Evolutionary conservation across 805 yeast species (phyloP).

Genomic region (Priceomyces melissophilus): DNA sequence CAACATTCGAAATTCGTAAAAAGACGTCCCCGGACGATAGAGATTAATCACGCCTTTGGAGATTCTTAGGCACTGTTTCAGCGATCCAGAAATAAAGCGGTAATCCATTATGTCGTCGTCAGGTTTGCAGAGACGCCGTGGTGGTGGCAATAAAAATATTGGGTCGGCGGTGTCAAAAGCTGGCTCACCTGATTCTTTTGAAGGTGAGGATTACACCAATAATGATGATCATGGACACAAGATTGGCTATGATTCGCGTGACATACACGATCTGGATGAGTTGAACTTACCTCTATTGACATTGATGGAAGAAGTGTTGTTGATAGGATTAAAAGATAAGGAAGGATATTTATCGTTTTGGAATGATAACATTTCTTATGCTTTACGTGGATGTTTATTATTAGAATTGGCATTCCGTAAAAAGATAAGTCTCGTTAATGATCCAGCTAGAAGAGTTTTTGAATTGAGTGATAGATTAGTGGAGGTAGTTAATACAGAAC

Average conservation of each 20-base stretch:
- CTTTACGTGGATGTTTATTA: slow-evolving; percentile 89
- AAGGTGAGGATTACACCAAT: slow-evolving; percentile 22
- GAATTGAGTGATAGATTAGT: slow-evolving; percentile 84
- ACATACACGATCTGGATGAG: slow-evolving; percentile 42
- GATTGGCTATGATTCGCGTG: slow-evolving; percentile 80
- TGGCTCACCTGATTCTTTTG: slow-evolving; percentile 19
- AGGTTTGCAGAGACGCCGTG: slow-evolving; percentile 76
- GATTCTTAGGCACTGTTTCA: too few relatives aligned
- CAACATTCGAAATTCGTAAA: too few relatives aligned
- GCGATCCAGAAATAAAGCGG: background rate
- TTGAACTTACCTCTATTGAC: slow-evolving; percentile 69
- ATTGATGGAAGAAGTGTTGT: slow-evolving; percentile 91
- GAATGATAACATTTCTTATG: slow-evolving; percentile 97
- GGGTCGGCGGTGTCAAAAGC: slow-evolving; percentile 15
- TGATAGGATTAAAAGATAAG: slow-evolving; percentile 90
- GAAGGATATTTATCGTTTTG: slow-evolving; percentile 96
- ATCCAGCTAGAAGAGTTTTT: slow-evolving; percentile 85
- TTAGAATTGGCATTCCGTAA: slow-evolving; percentile 91
- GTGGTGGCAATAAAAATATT: slow-evolving; percentile 34
- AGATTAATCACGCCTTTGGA: too few relatives aligned
- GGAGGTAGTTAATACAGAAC: slow-evolving; percentile 78
- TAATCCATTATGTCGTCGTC: slow-evolving; percentile 31
- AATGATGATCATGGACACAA: slow-evolving; percentile 44
- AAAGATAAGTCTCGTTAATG: slow-evolving; percentile 83
- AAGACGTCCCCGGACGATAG: too few relatives aligned